Conservation (phyloP, 2,329 filamentous ascomycete genomes). For the Pseudogymnoascus sp. region DNA sequence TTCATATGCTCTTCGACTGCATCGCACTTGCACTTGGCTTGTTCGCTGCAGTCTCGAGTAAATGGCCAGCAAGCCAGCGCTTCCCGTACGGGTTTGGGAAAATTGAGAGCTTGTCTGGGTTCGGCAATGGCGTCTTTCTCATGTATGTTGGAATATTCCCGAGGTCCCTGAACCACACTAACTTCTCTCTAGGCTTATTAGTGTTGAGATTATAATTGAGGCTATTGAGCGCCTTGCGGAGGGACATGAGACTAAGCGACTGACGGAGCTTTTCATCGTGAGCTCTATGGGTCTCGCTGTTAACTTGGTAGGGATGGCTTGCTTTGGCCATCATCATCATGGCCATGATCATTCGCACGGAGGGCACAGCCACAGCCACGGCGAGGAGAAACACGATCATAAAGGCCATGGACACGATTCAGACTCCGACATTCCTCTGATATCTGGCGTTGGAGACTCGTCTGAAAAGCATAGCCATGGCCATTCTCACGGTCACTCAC, state of each 20-base stretch:
- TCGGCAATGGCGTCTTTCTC: constrained; percentile 91
- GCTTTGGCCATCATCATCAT: constrained; percentile 38
- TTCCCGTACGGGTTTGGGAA: constrained; percentile 97
- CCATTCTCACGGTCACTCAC: constrained; percentile 29
- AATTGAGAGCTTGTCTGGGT: constrained; percentile 90
- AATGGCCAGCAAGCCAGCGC: constrained; percentile 82
- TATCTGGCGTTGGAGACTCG: neutral
- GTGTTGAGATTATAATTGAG: constrained; percentile 92
- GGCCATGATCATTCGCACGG: constrained; percentile 35
- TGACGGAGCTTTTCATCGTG: constrained; percentile 81
- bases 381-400: constrained; percentile 30
- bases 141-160: constrained; percentile 50
- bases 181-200: constrained; percentile 60
- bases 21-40: constrained; percentile 84
- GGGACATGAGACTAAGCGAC: constrained; percentile 72
- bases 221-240: constrained; percentile 81
- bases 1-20: constrained; percentile 99
- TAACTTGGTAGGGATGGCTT: constrained; percentile 75
- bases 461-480: constrained; percentile 13
- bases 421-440: constrained; percentile 5
- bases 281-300: constrained; percentile 80
- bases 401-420: neutral
- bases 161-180: neutral
- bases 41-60: constrained; percentile 87
- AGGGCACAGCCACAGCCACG: constrained; percentile 23